Conservation (phyloP, 1,284 basidiomycete genomes). For the Apiotrichum laibachii region DNA sequence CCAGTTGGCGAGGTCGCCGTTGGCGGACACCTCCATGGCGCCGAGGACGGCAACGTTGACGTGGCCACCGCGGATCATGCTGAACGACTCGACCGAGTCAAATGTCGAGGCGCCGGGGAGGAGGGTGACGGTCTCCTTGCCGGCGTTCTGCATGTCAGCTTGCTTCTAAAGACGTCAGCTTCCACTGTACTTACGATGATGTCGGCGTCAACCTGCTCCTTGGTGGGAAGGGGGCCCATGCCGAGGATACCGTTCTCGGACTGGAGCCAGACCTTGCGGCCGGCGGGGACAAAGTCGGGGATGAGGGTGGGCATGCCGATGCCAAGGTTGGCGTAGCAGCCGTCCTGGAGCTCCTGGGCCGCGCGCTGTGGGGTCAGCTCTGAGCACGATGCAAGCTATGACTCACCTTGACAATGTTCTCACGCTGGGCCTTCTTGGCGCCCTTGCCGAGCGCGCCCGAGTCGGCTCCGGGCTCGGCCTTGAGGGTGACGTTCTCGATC, state of each 20-base stretch:
- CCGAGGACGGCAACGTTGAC: slow-evolving; percentile 88
- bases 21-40: slow-evolving; percentile 86
- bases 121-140: slow-evolving; percentile 91
- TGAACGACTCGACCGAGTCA: slow-evolving; percentile 62
- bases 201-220: slow-evolving; percentile 83
- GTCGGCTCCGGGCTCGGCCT: slow-evolving; percentile 36
- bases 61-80: slow-evolving; percentile 95
- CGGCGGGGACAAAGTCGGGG: slow-evolving; percentile 74
- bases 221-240: slow-evolving; percentile 89
- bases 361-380: slow-evolving; percentile 53
- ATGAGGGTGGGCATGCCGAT: slow-evolving; percentile 88
- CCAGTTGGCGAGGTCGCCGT: slow-evolving; percentile 91
- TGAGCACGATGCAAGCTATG: too few relatives aligned
- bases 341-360: slow-evolving; percentile 85
- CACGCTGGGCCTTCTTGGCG: slow-evolving; percentile 53
- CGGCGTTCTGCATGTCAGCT: slow-evolving; percentile 94
- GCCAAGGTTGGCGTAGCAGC: slow-evolving; percentile 73
- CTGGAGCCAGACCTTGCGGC: slow-evolving; percentile 82
- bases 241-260: slow-evolving; percentile 91
- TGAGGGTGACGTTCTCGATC: slow-evolving; percentile 68
- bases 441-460: slow-evolving; percentile 49
- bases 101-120: slow-evolving; percentile 90
- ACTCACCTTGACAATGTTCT: slow-evolving; percentile 61
- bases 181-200: slow-evolving; percentile 57
- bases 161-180: slow-evolving; percentile 54